A percentile compares a stretch with the other conserved stretches of the same genome.
These are phyloP conservation scores for Haplosporangium sp. DNA, from an alignment of 371 early-diverging fungal species.

Conservation along the genomic window DNA sequence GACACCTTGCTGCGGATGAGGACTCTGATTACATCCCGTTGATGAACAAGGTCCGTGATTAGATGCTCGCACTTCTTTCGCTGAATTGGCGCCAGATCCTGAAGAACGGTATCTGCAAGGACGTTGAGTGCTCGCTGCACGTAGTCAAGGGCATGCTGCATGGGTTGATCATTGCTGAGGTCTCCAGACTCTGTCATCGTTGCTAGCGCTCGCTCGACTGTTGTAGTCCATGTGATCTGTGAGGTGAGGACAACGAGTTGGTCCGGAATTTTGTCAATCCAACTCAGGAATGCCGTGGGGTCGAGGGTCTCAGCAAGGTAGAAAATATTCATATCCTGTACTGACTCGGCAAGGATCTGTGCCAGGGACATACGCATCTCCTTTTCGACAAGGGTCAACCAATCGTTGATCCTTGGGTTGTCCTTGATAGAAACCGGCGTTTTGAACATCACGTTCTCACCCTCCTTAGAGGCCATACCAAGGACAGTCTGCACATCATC, in stretches of 20 bases:
- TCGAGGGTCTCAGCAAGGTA: slow-evolving; percentile 74
- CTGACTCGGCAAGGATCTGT: slow-evolving; percentile 76
- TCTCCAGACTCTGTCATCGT: slow-evolving; percentile 58
- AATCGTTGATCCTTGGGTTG: slow-evolving; percentile 95
- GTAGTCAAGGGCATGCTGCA: slow-evolving; percentile 68
- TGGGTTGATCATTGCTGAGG: slow-evolving; percentile 52
- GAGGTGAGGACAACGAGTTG: slow-evolving; percentile 94
- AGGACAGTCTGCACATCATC: slow-evolving; percentile 80
- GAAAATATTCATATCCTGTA: slow-evolving; percentile 72
- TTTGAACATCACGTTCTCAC: slow-evolving; percentile 89
- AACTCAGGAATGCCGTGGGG: slow-evolving; percentile 72
- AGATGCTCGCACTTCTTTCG: slow-evolving; percentile 97
- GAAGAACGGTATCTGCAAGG: slow-evolving; percentile 93
- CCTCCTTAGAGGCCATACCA: slow-evolving; percentile 94
- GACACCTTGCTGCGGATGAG: slow-evolving; percentile 69
- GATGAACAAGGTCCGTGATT: slow-evolving; percentile 98
- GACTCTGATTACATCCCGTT: slow-evolving; percentile 92
- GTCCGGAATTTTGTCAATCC: slow-evolving; percentile 93
- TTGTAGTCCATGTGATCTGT: slow-evolving; percentile 92
- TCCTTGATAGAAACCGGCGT: slow-evolving; percentile 84
- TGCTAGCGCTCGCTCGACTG: slow-evolving; percentile 81
- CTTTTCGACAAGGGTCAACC: slow-evolving; percentile 93
- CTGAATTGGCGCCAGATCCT: slow-evolving; percentile 83
- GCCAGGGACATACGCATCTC: slow-evolving; percentile 94
- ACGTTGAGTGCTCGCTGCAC: slow-evolving; percentile 84